phyloP scores from a whole-genome alignment of 2,329 filamentous ascomycete species.

The Fusarium falciforme region DNA sequence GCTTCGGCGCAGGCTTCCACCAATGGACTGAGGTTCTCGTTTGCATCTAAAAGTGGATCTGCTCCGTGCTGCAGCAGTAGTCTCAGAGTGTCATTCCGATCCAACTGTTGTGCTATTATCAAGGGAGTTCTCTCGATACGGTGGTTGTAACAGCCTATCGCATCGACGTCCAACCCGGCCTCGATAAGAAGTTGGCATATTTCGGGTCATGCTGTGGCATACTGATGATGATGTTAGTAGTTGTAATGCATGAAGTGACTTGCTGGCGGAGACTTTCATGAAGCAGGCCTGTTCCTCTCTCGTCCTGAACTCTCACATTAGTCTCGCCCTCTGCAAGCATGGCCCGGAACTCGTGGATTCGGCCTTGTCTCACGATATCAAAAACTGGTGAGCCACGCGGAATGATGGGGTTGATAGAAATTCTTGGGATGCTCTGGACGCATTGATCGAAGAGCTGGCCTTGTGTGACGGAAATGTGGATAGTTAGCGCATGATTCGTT shows the following conservation, averaged over 20 bases:
- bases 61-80: background rate
- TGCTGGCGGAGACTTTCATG: background rate
- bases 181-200: background rate
- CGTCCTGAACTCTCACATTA: background rate
- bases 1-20: background rate
- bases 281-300: background rate
- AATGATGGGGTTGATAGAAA: background rate
- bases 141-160: background rate
- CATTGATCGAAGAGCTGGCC: background rate
- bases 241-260: background rate
- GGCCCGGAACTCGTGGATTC: background rate
- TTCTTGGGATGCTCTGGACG: background rate
- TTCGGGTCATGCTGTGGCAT: background rate
- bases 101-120: background rate
- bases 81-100: background rate
- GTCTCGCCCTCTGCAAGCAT: background rate
- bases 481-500: background rate
- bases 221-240: background rate
- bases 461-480: background rate
- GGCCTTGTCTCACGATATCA: background rate
- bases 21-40: background rate
- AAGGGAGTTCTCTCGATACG: background rate
- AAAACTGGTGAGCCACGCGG: background rate
- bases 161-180: background rate
- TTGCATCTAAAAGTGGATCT: background rate